These are phyloP conservation scores for Magnusiomyces starmeri DNA, from an alignment of 1,139 yeast genomes.

Conservation along the genomic window DNA sequence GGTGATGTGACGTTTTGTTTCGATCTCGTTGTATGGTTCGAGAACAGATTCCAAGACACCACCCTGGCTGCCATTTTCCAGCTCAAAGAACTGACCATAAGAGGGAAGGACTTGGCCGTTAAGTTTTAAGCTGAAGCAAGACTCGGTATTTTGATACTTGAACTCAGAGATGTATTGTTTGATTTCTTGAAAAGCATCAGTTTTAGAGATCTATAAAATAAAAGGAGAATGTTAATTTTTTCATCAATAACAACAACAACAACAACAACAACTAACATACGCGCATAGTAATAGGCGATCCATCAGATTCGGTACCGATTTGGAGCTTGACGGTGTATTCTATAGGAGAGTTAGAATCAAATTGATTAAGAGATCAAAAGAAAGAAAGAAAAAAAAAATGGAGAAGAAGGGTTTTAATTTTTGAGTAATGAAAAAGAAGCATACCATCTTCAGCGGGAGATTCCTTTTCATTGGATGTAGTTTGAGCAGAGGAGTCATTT, in stretches of 20 bases:
- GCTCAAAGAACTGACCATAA: conserved; percentile 26
- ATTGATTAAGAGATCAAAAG: too few relatives aligned
- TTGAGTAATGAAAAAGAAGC: background rate
- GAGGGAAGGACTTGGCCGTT: conserved; percentile 36
- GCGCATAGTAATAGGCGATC: background rate
- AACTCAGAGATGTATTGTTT: conserved; percentile 49
- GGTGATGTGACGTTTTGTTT: conserved; percentile 42
- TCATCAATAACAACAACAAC: background rate
- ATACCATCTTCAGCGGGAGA: background rate
- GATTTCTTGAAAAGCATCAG: conserved; percentile 52
- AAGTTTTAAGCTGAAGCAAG: conserved; percentile 48
- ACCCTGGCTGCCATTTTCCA: conserved; percentile 26
- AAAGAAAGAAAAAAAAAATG: too few relatives aligned
- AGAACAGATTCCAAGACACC: conserved; percentile 35
- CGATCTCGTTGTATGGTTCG: conserved; percentile 41
- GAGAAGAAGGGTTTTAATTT: too few relatives aligned
- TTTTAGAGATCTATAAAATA: conserved; percentile 11
- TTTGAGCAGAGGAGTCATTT: too few relatives aligned
- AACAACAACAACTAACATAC: background rate
- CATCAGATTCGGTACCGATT: background rate
- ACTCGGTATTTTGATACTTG: conserved; percentile 47
- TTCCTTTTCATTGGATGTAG: too few relatives aligned
- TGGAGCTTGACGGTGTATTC: conserved; percentile 1
- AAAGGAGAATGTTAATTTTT: background rate
- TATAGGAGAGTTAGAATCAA: background rate